Evolutionary conservation across 345 rosid species (phyloP), one percentile per base, ranked within the genome.

Genomic region (Sapria himalayana): DNA sequence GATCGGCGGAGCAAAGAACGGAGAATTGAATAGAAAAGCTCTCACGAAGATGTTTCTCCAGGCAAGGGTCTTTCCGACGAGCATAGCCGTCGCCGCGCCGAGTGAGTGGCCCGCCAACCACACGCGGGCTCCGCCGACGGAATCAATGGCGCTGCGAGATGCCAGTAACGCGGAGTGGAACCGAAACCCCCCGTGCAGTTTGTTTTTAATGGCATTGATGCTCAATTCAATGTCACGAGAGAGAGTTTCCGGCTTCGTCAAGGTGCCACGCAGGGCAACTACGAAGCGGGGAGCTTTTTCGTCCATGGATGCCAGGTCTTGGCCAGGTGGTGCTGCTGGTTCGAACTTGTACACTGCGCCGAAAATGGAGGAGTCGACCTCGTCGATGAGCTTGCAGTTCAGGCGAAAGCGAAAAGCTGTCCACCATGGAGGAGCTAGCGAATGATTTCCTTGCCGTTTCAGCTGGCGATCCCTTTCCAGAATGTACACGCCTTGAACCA

Each of bases 71-170:
- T 73, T 84, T 40, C 93, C 92, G 0, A 78, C 74, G 19, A 80
- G 66, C 61, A 80, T 43, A 9, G 80, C 89, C 73, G 80, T 61
- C 52, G 92, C 79, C 25, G 93, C 71, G 38, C 99, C 95, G 12
- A 89, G 71, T 48, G 92, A 84, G 55, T 89, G 93, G 42, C 99
- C 99, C 5, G 86, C 81, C 49, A 89, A 45, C 95, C 93, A 89
- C 22, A 84, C 73, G 33, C 73, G 73, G 0, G 81, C 73, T 23
- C 48, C 60, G 7, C 86, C 92, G 4, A 64, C 73, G 0, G 69
- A 23, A 46, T 81, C 81, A 25, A 84, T 85, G 60, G 64, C 57
- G 41, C 68, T 74, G 48, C 65, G 58, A 20, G 71, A 76, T 0
- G 92, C 93, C 57, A 82, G 81, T 14, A 80, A 71, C 15, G 73